Conservation (phyloP, 768 basidiomycete species). For the Mycena alexandri region DNA sequence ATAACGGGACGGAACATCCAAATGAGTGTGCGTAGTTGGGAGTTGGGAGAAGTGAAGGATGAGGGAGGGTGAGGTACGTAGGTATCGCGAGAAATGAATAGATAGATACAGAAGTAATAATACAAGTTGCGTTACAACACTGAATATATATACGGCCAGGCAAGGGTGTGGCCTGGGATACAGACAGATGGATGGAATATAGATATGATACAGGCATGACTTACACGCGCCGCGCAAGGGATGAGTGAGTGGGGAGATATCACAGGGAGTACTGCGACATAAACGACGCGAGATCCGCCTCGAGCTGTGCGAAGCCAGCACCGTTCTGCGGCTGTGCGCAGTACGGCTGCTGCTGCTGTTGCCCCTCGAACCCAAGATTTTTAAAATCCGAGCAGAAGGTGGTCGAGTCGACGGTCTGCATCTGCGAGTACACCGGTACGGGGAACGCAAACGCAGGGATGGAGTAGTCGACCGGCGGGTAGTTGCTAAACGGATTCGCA, state of each 20-base stretch:
- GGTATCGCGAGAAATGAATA: background rate
- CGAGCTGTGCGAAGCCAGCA: slow-evolving; percentile 33
- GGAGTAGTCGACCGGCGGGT: slow-evolving; percentile 27
- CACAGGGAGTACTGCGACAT: slow-evolving; percentile 36
- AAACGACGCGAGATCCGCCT: slow-evolving; percentile 35
- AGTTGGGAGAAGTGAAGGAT: no score
- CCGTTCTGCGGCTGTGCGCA: slow-evolving; percentile 1
- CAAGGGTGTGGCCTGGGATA: slow-evolving; percentile 8
- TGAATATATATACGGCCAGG: slow-evolving; percentile 22
- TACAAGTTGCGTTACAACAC: slow-evolving; percentile 33
- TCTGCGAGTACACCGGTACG: slow-evolving; percentile 3
- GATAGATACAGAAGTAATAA: slow-evolving; percentile 24
- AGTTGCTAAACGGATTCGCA: slow-evolving; percentile 26
- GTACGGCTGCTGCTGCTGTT: slow-evolving; percentile 1
- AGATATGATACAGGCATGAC: background rate
- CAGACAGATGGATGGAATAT: slow-evolving; percentile 5
- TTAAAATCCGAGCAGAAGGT: slow-evolving; percentile 35
- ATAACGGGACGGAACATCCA: background rate
- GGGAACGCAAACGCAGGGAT: slow-evolving; percentile 19
- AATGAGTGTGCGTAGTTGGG: slow-evolving; percentile 9
- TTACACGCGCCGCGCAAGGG: background rate
- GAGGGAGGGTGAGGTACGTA: background rate
- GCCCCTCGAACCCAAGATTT: slow-evolving; percentile 28
- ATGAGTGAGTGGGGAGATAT: background rate
- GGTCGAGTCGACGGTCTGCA: background rate